Percentiles rank a stretch among this genome's conserved stretches.
phyloP scores from a whole-genome alignment of 2,329 filamentous ascomycete species.

The Colletotrichum musae region DNA sequence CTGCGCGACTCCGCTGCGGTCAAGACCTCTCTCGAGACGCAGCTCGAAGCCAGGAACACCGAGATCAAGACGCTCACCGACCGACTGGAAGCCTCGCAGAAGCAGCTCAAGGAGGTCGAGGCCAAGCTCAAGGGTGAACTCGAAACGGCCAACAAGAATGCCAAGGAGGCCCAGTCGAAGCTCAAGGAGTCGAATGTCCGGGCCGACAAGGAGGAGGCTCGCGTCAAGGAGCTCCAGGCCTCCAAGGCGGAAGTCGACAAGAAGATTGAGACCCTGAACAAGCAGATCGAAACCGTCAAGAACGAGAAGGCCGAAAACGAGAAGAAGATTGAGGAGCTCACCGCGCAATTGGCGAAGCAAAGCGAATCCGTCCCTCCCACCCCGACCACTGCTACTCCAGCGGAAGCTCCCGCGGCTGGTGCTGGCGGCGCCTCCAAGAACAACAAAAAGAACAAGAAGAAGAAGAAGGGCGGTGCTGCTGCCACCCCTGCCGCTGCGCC shows the following conservation, averaged over 20 bases:
- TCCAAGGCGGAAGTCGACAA: conserved; percentile 60
- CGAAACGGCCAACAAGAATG: conserved; percentile 47
- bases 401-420: conserved; percentile 45
- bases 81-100: conserved; percentile 59
- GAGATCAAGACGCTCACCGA: conserved; percentile 67
- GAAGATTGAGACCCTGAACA: conserved; percentile 55
- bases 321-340: conserved; percentile 58
- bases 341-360: conserved; percentile 50
- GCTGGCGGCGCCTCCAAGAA: conserved; percentile 37
- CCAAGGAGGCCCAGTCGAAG: conserved; percentile 46
- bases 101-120: conserved; percentile 62
- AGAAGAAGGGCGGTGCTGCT: conserved; percentile 80
- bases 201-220: conserved; percentile 49
- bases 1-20: conserved; percentile 56
- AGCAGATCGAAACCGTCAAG: conserved; percentile 59
- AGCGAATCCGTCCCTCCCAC: conserved; percentile 42
- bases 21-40: conserved; percentile 63
- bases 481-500: conserved; percentile 45
- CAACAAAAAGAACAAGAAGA: conserved; percentile 81
- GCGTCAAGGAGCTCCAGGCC: conserved; percentile 51
- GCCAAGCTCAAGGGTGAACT: conserved; percentile 47
- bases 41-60: conserved; percentile 63
- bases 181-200: conserved; percentile 45
- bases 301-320: conserved; percentile 57
- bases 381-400: conserved; percentile 36